Base-by-base conservation (phyloP, 495 filamentous ascomycete species). In the Sphaerosporella brunnea region DNA sequence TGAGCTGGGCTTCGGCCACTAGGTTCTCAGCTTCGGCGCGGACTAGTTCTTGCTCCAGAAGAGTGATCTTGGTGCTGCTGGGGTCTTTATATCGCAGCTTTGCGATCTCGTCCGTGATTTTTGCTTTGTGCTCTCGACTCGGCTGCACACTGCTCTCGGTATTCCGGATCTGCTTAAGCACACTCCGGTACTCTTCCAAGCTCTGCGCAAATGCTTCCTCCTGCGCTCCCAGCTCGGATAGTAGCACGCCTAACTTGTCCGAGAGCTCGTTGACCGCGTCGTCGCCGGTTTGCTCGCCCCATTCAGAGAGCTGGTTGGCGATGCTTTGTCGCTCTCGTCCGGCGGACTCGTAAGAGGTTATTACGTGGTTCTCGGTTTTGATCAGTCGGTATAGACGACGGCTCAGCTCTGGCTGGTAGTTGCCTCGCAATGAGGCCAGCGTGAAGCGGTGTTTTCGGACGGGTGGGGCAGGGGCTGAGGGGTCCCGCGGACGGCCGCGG, bases 1-100 rank as follows among this genome's bases (percentile, higher is more conserved):
- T 88, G 66, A 97, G 69, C 66, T 97, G 90, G 18, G 92, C 92
- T 64, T 97, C 92, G 2, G 90, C 92, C 54, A 97, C 90, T 47
- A 96, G 63, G 51, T 80, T 86, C 69, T 95, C 86, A 4, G 90
- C 90, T 70, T 96, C 92, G 13, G 85, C 85, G 51, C 90, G 69
- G 4, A 95, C 87, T 37, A 97, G 74, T 69, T 97, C 90, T 68
- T 95, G 88, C 70, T 97, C 90, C 35, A 96, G 69, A 23, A 74
- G 79, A 20, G 80, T 74, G 37, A 96, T 66, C 59, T 75, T 78
- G 0, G 79, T 64, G 53, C 75, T 85, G 49, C 74, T 68, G 0
- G 88, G 87, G 58, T 95, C 90, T 66, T 88, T 93, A 53, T 77
- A 72, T 68, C 85, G 94, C 49, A 94, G 66, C 64, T 77, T 80